These are phyloP conservation scores for Trametes hirsuta DNA, from an alignment of 1,284 basidiomycete species.

Conservation along the genomic window DNA sequence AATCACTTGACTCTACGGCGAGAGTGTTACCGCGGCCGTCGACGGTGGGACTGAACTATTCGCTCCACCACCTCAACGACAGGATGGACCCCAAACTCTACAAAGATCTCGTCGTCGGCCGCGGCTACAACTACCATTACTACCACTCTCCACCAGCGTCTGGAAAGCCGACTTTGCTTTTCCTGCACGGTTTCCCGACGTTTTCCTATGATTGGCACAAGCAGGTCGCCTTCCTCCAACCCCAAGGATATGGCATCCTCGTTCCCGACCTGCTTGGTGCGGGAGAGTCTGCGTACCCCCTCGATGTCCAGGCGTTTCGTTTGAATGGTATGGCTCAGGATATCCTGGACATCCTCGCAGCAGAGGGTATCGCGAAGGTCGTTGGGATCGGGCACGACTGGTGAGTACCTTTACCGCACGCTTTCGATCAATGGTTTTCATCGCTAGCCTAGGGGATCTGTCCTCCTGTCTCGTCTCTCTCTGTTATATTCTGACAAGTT, in stretches of 20 bases:
- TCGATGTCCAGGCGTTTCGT: constrained; percentile 41
- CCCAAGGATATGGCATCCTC: constrained; percentile 48
- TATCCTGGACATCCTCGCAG: constrained; percentile 47
- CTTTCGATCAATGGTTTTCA: background rate
- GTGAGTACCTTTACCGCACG: constrained; percentile 26
- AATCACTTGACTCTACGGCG: too few relatives aligned
- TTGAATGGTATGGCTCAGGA: constrained; percentile 43
- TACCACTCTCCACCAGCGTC: constrained; percentile 4
- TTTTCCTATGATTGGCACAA: constrained; percentile 11
- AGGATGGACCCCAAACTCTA: background rate
- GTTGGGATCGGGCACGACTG: constrained; percentile 52
- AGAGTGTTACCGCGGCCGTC: too few relatives aligned
- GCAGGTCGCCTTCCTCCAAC: constrained; percentile 37
- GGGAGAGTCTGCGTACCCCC: constrained; percentile 52
- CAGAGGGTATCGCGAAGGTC: constrained; percentile 40
- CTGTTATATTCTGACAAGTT: constrained; percentile 43
- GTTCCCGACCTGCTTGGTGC: constrained; percentile 53
- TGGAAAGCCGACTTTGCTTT: constrained; percentile 12
- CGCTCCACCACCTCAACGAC: too few relatives aligned
- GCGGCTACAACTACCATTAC: constrained; percentile 19
- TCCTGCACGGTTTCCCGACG: constrained; percentile 22
- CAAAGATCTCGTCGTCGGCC: constrained; percentile 5
- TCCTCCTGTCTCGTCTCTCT: constrained; percentile 39
- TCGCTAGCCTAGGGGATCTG: constrained; percentile 39
- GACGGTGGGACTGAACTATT: too few relatives aligned